These are phyloP conservation scores for Boletus sp. DNA, from an alignment of 768 basidiomycete species.

Conservation along the genomic window DNA sequence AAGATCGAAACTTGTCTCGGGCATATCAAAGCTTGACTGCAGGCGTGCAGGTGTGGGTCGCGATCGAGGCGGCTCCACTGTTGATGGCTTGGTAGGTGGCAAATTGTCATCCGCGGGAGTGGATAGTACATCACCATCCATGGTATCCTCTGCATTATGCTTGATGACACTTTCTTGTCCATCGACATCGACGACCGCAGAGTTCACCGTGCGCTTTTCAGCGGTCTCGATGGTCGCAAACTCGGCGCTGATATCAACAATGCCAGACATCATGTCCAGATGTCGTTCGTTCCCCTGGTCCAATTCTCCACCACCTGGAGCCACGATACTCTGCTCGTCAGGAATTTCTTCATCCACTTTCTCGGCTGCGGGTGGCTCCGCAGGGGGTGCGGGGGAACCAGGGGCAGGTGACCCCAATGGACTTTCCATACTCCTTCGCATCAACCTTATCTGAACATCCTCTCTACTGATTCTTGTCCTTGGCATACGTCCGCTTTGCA, in stretches of 20 bases:
- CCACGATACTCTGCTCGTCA: neutral
- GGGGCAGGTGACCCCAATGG: slow-evolving; percentile 27
- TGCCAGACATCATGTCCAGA: slow-evolving; percentile 37
- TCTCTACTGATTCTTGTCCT: slow-evolving; percentile 51
- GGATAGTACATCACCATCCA: neutral
- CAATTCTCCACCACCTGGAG: neutral
- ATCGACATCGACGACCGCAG: neutral
- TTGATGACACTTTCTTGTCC: neutral
- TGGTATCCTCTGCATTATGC: neutral
- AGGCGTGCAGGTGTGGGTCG: slow-evolving; percentile 5
- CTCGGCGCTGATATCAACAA: slow-evolving; percentile 41
- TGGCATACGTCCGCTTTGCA: slow-evolving; percentile 17
- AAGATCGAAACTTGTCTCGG: slow-evolving; percentile 24
- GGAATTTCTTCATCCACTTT: neutral
- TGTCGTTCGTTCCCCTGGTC: slow-evolving; percentile 33
- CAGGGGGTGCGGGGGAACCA: slow-evolving; percentile 7
- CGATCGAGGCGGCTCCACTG: slow-evolving; percentile 4
- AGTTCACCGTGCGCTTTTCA: slow-evolving; percentile 38
- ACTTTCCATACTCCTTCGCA: slow-evolving; percentile 44
- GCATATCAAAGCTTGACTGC: slow-evolving; percentile 15
- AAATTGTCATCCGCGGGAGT: neutral
- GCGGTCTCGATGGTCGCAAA: slow-evolving; percentile 48
- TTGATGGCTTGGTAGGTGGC: neutral
- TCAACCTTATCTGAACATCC: slow-evolving; percentile 48
- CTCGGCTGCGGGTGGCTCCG: neutral